Conservation (phyloP, 768 basidiomycete species). For the Pleurotus citrinopileatus region DNA sequence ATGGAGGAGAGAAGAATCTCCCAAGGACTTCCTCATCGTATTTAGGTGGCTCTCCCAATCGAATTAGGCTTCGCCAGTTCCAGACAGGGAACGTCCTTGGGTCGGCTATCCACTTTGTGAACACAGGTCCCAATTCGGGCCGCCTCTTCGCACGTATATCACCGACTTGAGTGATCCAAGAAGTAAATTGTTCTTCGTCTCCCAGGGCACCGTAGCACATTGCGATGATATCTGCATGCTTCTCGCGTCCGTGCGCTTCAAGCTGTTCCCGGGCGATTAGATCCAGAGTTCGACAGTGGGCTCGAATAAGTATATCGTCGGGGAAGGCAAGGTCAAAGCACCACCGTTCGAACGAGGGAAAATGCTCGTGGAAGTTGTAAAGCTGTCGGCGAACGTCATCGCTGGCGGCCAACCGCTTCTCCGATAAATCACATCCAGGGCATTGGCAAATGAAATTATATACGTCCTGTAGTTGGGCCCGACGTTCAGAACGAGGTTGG, state of each 20-base stretch:
- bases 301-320: slow-evolving; percentile 27
- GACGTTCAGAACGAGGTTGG: slow-evolving; percentile 19
- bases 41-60: neutral
- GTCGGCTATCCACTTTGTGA: slow-evolving; percentile 6
- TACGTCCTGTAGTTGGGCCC: slow-evolving; percentile 16
- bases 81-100: slow-evolving; percentile 2
- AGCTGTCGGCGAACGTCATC: slow-evolving; percentile 28
- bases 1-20: slow-evolving; percentile 5
- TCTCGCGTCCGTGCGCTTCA: slow-evolving; percentile 19
- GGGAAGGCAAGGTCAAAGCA: slow-evolving; percentile 23
- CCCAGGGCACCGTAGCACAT: slow-evolving; percentile 40
- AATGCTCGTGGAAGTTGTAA: slow-evolving; percentile 20
- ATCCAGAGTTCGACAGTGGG: slow-evolving; percentile 26
- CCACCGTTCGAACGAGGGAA: slow-evolving; percentile 33
- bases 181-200: slow-evolving; percentile 31
- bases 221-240: slow-evolving; percentile 35
- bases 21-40: neutral
- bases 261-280: slow-evolving; percentile 32
- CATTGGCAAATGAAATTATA: slow-evolving; percentile 35
- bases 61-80: slow-evolving; percentile 2
- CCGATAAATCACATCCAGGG: slow-evolving; percentile 19
- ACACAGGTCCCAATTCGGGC: neutral
- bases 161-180: slow-evolving; percentile 27
- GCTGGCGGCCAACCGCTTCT: slow-evolving; percentile 16
- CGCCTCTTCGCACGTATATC: neutral